These are phyloP conservation scores for Fusarium tanahbumbuense DNA, from an alignment of 2,329 filamentous ascomycete genomes.

Conservation along the genomic window DNA sequence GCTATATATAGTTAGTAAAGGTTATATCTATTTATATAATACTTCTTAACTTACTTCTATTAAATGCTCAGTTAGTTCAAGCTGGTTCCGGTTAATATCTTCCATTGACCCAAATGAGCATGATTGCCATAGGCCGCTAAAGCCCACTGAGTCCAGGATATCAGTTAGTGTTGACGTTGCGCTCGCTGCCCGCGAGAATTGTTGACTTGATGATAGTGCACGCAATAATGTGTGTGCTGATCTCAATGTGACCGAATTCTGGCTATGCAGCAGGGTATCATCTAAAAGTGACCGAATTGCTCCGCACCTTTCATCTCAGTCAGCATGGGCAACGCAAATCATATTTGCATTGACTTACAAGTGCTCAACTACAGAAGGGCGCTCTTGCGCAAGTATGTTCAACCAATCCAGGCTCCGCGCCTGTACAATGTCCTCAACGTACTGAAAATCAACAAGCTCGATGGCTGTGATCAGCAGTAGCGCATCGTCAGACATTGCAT, in stretches of 20 bases:
- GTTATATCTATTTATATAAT: too few relatives aligned
- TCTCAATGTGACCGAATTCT: slow-evolving; percentile 69
- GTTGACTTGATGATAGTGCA: slow-evolving; percentile 66
- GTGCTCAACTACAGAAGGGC: slow-evolving; percentile 68
- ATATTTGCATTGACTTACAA: slow-evolving; percentile 59
- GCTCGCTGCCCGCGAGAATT: slow-evolving; percentile 61
- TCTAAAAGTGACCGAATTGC: slow-evolving; percentile 70
- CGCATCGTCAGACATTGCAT: slow-evolving; percentile 68
- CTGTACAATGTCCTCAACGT: slow-evolving; percentile 71
- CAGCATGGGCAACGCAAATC: neutral
- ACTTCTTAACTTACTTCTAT: slow-evolving; percentile 63
- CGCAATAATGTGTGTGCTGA: slow-evolving; percentile 70
- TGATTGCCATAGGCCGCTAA: slow-evolving; percentile 71
- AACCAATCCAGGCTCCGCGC: slow-evolving; percentile 70
- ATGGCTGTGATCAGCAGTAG: slow-evolving; percentile 72
- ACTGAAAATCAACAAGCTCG: slow-evolving; percentile 73
- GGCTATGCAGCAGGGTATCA: slow-evolving; percentile 71
- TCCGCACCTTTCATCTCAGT: slow-evolving; percentile 58
- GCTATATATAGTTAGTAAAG: neutral
- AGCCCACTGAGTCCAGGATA: slow-evolving; percentile 69
- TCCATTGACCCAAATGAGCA: slow-evolving; percentile 62
- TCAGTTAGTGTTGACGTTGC: slow-evolving; percentile 62
- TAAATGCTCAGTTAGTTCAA: slow-evolving; percentile 67
- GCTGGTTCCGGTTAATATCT: slow-evolving; percentile 49
- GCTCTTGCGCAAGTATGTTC: slow-evolving; percentile 64